These are phyloP conservation scores for Tulasnella sp. DNA, from an alignment of 768 basidiomycete genomes.

Conservation along the genomic window DNA sequence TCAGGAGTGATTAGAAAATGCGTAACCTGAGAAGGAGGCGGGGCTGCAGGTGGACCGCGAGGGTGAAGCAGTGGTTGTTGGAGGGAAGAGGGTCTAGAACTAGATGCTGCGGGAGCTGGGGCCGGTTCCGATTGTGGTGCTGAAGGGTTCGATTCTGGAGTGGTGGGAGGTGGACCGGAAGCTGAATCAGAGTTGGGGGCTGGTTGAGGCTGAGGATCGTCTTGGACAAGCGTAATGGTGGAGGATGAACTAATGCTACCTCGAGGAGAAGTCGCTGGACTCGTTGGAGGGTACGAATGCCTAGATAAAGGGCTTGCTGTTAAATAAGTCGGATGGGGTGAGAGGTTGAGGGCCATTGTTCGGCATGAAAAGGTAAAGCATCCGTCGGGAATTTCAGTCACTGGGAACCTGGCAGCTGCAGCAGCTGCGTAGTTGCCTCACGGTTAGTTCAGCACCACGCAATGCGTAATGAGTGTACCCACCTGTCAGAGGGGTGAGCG, in stretches of 20 bases:
- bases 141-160: slow-evolving; percentile 20
- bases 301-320: neutral
- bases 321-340: slow-evolving; percentile 7
- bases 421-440: neutral
- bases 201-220: neutral
- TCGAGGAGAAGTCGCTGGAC: slow-evolving; percentile 6
- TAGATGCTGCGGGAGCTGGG: slow-evolving; percentile 24
- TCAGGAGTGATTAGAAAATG: slow-evolving; percentile 32
- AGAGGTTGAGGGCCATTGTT: slow-evolving; percentile 26
- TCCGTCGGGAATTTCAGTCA: slow-evolving; percentile 29
- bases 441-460: neutral
- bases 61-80: slow-evolving; percentile 28
- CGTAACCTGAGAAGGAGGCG: slow-evolving; percentile 21
- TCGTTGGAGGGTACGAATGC: slow-evolving; percentile 2
- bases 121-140: slow-evolving; percentile 22
- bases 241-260: slow-evolving; percentile 12
- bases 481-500: slow-evolving; percentile 32
- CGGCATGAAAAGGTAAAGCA: slow-evolving; percentile 34
- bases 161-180: slow-evolving; percentile 35
- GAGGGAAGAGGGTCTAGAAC: slow-evolving; percentile 22
- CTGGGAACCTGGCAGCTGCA: neutral
- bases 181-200: slow-evolving; percentile 28
- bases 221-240: neutral
- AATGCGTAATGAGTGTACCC: slow-evolving; percentile 25
- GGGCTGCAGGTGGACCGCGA: slow-evolving; percentile 25